Percentiles rank a stretch among this genome's conserved stretches.
phyloP scores from a whole-genome alignment of 345 rosid genomes.

The Pistacia integerrima region DNA sequence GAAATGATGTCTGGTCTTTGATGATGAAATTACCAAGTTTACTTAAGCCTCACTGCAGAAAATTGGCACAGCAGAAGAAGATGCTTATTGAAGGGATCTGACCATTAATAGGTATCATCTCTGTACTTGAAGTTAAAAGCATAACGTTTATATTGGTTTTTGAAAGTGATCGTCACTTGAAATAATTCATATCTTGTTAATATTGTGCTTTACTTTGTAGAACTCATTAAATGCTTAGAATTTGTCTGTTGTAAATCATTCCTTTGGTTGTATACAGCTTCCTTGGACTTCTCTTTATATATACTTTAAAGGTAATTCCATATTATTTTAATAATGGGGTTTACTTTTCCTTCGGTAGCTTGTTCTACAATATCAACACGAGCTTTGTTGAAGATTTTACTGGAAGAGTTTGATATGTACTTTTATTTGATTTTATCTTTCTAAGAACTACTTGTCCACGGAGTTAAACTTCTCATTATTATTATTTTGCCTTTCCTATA shows the following conservation, averaged over 20 bases:
- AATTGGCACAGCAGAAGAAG: conserved; percentile 95
- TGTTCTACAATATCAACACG: conserved; percentile 88
- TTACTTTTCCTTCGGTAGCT: conserved; percentile 45
- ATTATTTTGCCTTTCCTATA: neutral
- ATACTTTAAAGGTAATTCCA: neutral
- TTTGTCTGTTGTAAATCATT: neutral
- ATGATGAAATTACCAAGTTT: neutral
- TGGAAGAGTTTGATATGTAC: conserved; percentile 61
- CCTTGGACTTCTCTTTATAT: neutral
- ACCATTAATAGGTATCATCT: conserved; percentile 82
- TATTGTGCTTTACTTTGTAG: neutral
- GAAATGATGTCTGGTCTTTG: neutral
- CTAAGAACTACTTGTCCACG: conserved; percentile 1
- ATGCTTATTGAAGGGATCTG: conserved; percentile 89
- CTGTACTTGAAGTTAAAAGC: neutral
- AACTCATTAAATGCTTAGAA: neutral
- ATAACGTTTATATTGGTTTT: neutral
- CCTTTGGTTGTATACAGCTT: neutral
- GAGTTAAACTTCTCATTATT: neutral
- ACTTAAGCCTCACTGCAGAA: conserved; percentile 43
- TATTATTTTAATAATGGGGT: conserved; percentile 14
- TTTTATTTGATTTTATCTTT: conserved; percentile 13
- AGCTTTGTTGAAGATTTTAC: conserved; percentile 80
- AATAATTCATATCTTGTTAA: neutral
- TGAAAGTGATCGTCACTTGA: neutral